These are phyloP conservation scores for Boletus reticulatus DNA, from an alignment of 768 basidiomycete genomes.

Conservation along the genomic window DNA sequence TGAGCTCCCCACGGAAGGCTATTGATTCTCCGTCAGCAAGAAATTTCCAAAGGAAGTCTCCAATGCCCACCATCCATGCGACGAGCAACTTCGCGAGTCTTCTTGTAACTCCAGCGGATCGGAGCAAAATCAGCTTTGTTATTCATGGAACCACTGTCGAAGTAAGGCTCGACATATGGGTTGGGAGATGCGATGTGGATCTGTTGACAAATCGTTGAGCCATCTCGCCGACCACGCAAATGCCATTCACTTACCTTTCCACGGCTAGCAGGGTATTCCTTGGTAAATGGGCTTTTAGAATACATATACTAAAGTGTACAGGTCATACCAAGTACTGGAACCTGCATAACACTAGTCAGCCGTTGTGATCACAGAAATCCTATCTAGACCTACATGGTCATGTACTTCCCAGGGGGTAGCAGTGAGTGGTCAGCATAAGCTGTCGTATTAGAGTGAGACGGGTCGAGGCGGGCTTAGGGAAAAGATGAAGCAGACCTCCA, in stretches of 20 bases:
- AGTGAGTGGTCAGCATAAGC: conserved; percentile 71
- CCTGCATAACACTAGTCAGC: too few species aligned
- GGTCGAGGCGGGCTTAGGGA: background rate
- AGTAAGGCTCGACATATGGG: conserved; percentile 62
- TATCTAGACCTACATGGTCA: conserved; percentile 61
- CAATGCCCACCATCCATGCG: conserved; percentile 58
- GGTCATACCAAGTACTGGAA: conserved; percentile 27
- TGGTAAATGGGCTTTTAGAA: background rate
- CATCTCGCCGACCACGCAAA: too few species aligned
- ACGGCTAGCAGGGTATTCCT: conserved; percentile 70
- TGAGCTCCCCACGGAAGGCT: conserved; percentile 72
- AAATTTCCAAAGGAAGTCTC: too few species aligned
- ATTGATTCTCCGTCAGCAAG: background rate
- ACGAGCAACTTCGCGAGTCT: conserved; percentile 67
- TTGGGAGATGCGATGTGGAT: conserved; percentile 60
- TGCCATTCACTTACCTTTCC: conserved; percentile 46
- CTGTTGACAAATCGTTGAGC: conserved; percentile 24
- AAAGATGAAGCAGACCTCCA: conserved; percentile 38
- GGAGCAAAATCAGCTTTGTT: conserved; percentile 75
- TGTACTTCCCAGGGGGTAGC: conserved; percentile 68
- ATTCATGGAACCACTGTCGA: conserved; percentile 80
- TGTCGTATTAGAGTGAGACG: conserved; percentile 9
- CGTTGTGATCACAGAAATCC: background rate
- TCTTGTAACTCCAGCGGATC: conserved; percentile 77
- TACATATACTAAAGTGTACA: background rate